Percentiles rank a stretch among this genome's conserved stretches.
These are phyloP conservation scores for Fusarium acutatum DNA, from an alignment of 2,329 filamentous ascomycete genomes.

Conservation along the genomic window DNA sequence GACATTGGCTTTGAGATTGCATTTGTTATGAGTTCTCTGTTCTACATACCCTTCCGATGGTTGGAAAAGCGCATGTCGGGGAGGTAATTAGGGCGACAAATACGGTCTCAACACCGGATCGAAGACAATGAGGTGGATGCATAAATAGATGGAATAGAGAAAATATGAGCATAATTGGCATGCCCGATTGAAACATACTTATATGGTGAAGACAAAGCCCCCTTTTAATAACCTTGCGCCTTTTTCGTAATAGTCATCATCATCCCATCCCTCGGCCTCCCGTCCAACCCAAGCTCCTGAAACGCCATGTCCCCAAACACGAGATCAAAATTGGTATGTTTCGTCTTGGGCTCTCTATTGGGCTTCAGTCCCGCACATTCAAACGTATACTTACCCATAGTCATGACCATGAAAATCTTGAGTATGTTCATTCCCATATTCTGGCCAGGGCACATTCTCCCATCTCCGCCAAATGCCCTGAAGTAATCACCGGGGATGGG, in stretches of 20 bases:
- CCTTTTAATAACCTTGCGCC: too few species aligned
- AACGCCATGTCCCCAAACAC: slow-evolving; percentile 36
- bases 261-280: slow-evolving; percentile 32
- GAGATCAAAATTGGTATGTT: slow-evolving; percentile 38
- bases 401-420: slow-evolving; percentile 40
- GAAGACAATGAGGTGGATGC: slow-evolving; percentile 3
- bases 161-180: background rate
- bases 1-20: slow-evolving; percentile 74
- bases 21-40: slow-evolving; percentile 58
- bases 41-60: slow-evolving; percentile 58
- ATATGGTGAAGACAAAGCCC: background rate
- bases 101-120: slow-evolving; percentile 2
- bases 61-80: slow-evolving; percentile 52
- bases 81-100: slow-evolving; percentile 17
- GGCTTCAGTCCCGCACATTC: slow-evolving; percentile 28
- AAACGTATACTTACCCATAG: slow-evolving; percentile 37
- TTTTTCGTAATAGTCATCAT: slow-evolving; percentile 33
- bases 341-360: slow-evolving; percentile 12
- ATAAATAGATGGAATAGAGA: slow-evolving; percentile 9
- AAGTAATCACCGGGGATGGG: slow-evolving; percentile 1
- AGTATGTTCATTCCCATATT: slow-evolving; percentile 48
- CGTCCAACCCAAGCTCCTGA: slow-evolving; percentile 34
- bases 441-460: slow-evolving; percentile 49
- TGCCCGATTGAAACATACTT: background rate
- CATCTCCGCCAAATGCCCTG: slow-evolving; percentile 50